Base-by-base conservation (phyloP, 148 eudicot species). In the Suaeda aralocaspica region DNA sequence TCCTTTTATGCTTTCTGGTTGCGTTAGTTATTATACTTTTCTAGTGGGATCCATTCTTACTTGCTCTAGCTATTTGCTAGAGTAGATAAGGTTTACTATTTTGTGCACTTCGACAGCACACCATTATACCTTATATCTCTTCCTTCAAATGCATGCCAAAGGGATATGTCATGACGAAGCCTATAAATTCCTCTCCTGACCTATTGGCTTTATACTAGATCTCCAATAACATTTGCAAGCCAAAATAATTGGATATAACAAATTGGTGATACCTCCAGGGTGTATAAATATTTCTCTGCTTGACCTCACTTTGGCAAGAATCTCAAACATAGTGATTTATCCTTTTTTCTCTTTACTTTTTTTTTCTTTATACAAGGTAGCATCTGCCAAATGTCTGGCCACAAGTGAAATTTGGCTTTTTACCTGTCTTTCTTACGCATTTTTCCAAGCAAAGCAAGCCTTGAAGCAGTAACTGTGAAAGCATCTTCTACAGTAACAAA, bases 381-480 rank as follows among this genome's bases (percentile, higher is more conserved):
- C 59, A n/a, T 26, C 29, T 22, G 51, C 55, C 72, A 59, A 44
- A 41, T 49, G 44, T 6, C 39, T 26, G 25, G 24, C 67, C 14
- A 21, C 44, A 31, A 51, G 10, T 66, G 41, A 57, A 13, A 59
- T 63, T 71, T 41, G 65, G 30, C 22, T 58, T 25, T 4, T 83
- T 83, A 83, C 98, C 85, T 82, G 84, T 80, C 71, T 73, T 72
- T 88, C 76, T 75, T 88, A 42, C 72, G 80, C 68, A 72, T 71
- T 78, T 77, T 85, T 39, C 90, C 84, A 30, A 83, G 79, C 81
- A 83, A 75, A 19, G 81, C 88, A 57, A 92, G 76, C 78, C 88
- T 78, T 31, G 84, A 81, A 59, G 98, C 84, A 66, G 95, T 75
- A 39, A 78, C 70, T 0, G 90, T 84, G 46, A 88, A 71, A 70